Conservation (phyloP, 352 stramenopile species). For the Globisporangium middletonii region DNA sequence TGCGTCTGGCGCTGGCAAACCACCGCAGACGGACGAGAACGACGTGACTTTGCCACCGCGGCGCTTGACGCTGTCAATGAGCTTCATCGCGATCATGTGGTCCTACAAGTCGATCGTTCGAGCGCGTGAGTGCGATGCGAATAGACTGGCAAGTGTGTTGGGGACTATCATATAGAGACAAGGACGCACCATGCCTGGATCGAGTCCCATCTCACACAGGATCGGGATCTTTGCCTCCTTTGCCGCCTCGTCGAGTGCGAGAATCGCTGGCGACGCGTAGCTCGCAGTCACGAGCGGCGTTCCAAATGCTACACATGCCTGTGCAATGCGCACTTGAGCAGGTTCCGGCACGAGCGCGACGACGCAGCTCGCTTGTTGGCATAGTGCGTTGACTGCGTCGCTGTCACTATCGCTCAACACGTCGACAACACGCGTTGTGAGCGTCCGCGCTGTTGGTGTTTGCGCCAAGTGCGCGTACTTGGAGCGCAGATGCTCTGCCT, state of each 20-base stretch:
- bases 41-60: slow-evolving; percentile 43
- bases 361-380: slow-evolving; percentile 53
- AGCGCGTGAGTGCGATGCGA: not conserved
- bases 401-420: slow-evolving; percentile 14
- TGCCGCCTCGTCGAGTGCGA: slow-evolving; percentile 33
- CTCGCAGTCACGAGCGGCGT: slow-evolving; percentile 86
- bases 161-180: too few relatives aligned
- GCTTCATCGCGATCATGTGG: slow-evolving; percentile 86
- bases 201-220: slow-evolving; percentile 87
- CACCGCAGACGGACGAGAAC: slow-evolving; percentile 86
- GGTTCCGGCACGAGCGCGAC: slow-evolving; percentile 77
- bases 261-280: slow-evolving; percentile 83
- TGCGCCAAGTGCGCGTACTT: slow-evolving; percentile 14
- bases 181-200: slow-evolving; percentile 70
- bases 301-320: slow-evolving; percentile 50
- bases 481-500: slow-evolving; percentile 22
- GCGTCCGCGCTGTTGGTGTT: not conserved
- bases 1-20: slow-evolving; percentile 78
- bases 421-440: slow-evolving; percentile 16
- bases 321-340: slow-evolving; percentile 69
- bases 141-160: too few relatives aligned
- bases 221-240: slow-evolving; percentile 60
- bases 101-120: slow-evolving; percentile 25
- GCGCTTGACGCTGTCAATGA: slow-evolving; percentile 80
- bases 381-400: slow-evolving; percentile 17